Evolutionary conservation across 192 early-diverging fungal species (phyloP), one percentile per base, ranked within the genome.

Genomic region (Linnemannia elongata): DNA sequence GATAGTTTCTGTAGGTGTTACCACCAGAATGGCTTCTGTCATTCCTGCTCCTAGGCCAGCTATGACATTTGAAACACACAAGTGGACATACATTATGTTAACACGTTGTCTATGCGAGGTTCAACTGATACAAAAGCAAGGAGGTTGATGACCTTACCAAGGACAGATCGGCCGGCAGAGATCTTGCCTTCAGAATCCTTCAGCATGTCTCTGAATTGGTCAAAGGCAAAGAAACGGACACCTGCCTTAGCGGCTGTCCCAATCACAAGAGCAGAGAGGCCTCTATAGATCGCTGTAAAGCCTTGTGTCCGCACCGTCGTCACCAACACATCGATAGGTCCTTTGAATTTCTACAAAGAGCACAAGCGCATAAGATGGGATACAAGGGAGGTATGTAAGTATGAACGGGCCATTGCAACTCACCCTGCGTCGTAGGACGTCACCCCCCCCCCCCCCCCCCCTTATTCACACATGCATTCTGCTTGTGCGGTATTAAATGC

Each of bases 151-250:
- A 18, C 41, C 79, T 63, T 85, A 88, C 89, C 89, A 47, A 96
- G 85, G 81, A 97, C 87, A 77, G 92, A 93, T 68, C 92, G 91
- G 3, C 88, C 74, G 35, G 92, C 93, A 3, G 92, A 90, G 55
- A 96, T 82, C 49, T 93, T 92, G 27, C 95, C 97, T 10, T 96
- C 77, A 9, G 89, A 84, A 75, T 96, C 96, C 30, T 92, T 92
- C 69, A 98, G 90, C 55, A 85, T 76, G 49, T 90, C 90, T 81
- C 95, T 95, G 81, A 97, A 93, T 27, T 95, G 93, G 75, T 98
- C 97, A 90, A 97, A 98, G 22, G 96, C 93, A n/a, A 98, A 91
- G 83, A 99, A 99, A 3, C 97, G 93, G 3, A 98, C 96, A 18
- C 95, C 96, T 0, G 97, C 97, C 82, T 98, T 98, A 54, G 93